Evolutionary conservation across 495 filamentous ascomycete species (phyloP).

Genomic region (Daldinia decipiens): DNA sequence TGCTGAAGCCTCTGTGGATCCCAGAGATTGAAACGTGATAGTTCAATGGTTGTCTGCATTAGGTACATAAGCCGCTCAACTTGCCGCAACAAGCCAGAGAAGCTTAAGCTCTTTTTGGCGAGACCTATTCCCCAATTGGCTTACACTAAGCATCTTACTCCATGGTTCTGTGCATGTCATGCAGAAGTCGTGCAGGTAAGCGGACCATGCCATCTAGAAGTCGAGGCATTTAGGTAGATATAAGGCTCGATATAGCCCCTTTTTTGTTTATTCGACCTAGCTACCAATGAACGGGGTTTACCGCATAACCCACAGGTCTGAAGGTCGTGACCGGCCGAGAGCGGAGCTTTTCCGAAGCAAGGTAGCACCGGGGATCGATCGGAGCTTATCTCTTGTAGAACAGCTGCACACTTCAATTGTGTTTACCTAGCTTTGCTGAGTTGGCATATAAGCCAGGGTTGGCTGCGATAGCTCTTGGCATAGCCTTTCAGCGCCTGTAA

Average conservation of each 20-base stretch:
- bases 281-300: conserved; percentile 30
- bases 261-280: conserved; percentile 34
- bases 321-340: conserved; percentile 38
- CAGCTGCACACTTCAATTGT: conserved; percentile 16
- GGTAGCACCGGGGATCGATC: conserved; percentile 42
- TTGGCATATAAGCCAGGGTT: conserved; percentile 37
- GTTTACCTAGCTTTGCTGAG: conserved; percentile 34
- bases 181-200: conserved; percentile 44
- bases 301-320: conserved; percentile 17
- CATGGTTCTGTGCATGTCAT: conserved; percentile 45
- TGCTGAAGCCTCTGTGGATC: conserved; percentile 50
- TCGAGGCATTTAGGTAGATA: conserved; percentile 43
- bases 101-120: conserved; percentile 38
- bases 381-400: conserved; percentile 35
- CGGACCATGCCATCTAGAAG: conserved; percentile 33
- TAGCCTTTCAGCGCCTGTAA: conserved; percentile 21
- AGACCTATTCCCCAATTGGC: conserved; percentile 41
- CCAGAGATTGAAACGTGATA: conserved; percentile 45
- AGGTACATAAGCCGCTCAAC: conserved; percentile 28
- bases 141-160: conserved; percentile 30
- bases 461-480: conserved; percentile 39
- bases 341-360: conserved; percentile 38
- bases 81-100: conserved; percentile 40
- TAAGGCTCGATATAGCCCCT: conserved; percentile 41
- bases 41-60: conserved; percentile 46